Percentiles rank a stretch among this genome's conserved stretches.
Evolutionary conservation across 768 basidiomycete species (phyloP).

Genomic region (Macrolepiota dolichaula): DNA sequence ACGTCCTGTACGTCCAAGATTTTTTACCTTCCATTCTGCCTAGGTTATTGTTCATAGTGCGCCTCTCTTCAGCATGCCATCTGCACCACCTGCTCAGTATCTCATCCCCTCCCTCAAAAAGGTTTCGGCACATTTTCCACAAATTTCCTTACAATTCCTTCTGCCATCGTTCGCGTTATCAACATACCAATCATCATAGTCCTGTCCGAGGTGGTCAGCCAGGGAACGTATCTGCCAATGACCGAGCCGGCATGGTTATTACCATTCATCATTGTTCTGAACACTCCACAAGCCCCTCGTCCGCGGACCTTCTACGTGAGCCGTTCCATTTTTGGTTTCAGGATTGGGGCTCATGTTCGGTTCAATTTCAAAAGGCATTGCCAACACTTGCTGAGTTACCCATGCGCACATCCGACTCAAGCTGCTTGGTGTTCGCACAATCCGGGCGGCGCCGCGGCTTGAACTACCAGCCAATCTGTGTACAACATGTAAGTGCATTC

Average conservation of each 20-base stretch:
- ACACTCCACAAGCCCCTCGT: conserved; percentile 33
- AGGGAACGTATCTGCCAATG: conserved; percentile 51
- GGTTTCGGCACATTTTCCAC: conserved; percentile 58
- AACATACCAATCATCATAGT: conserved; percentile 48
- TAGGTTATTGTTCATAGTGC: conserved; percentile 33
- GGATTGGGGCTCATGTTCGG: neutral
- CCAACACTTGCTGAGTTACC: conserved; percentile 17
- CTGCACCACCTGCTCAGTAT: conserved; percentile 46
- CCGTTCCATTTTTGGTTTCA: neutral
- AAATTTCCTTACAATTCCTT: conserved; percentile 63
- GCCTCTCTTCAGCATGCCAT: conserved; percentile 50
- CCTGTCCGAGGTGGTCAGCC: conserved; percentile 49
- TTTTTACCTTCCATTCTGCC: neutral
- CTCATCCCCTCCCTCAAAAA: conserved; percentile 55
- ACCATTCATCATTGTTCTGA: conserved; percentile 57
- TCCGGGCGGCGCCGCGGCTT: conserved; percentile 53
- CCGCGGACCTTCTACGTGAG: conserved; percentile 53
- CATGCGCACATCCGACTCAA: conserved; percentile 48
- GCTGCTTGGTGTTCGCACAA: conserved; percentile 62
- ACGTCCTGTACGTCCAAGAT: conserved; percentile 40
- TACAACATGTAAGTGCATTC: conserved; percentile 43
- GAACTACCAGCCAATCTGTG: conserved; percentile 56
- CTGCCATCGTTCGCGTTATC: conserved; percentile 45
- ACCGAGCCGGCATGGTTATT: conserved; percentile 55
- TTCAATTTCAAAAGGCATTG: conserved; percentile 9